Evolutionary conservation across 495 filamentous ascomycete species (phyloP), one percentile per base, ranked within the genome.

Genomic region (Friedmanniomyces endolithicus): DNA sequence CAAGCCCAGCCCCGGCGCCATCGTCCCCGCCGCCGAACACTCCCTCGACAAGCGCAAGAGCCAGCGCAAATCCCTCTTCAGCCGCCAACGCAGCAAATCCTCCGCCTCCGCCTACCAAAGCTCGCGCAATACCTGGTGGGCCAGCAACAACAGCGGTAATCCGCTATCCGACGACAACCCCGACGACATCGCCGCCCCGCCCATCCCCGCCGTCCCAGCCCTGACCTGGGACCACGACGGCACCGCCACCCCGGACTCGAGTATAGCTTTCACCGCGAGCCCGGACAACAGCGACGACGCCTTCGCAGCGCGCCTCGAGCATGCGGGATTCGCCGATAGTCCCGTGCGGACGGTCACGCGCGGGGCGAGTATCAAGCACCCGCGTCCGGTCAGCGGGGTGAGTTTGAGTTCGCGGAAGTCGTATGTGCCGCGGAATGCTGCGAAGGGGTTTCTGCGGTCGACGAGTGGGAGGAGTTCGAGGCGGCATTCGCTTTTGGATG

Each of bases 141-240:
- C 41, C 31, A 50, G 46, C 46, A 50, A 46, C 17, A 57, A 57
- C 25, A n/a, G n/a, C n/a, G n/a, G n/a, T n/a, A n/a, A n/a, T n/a
- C n/a, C n/a, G n/a, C n/a, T n/a, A n/a, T 47, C 54, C n/a, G 54
- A 57, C 45, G 16, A 4, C 23, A 24, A 23, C 52, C 11, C 12
- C 27, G 44, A 48, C 3, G 53, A 49, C n/a, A 20, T 46, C 12
- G 20, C 31, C 14, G 11, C 37, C 7, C 51, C 51, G 17, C 51
- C 51, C 11, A 6, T 53, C 16, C 55, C 55, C 14, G 22, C 34
- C 8, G 23, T 58, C 6, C 55, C 55, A 9, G 2, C 35, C 4
- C 23, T 56, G 47, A 23, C 49, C 16, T 33, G 27, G 17, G 52
- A 56, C 27, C 9, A 31, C 25, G 35, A 56, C 22, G 54, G 54